Percentiles rank a stretch among this genome's conserved stretches.
Conservation (phyloP, 345 rosid genomes). For the Noccaea caerulescens region DNA sequence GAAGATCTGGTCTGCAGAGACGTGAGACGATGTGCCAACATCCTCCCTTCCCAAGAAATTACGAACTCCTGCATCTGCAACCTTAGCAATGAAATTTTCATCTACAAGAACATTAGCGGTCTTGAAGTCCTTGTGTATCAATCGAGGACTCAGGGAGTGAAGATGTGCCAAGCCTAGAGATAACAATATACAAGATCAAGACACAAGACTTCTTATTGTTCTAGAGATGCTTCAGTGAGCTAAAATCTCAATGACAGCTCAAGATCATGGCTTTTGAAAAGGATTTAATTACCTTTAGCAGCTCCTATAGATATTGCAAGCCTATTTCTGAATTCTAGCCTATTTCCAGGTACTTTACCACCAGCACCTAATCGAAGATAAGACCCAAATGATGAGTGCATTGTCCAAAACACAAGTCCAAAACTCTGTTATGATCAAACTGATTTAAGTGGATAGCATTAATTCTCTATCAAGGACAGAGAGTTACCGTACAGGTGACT, state of each 20-base stretch:
- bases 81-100: constrained; percentile 83
- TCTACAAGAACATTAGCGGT: constrained; percentile 94
- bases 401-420: constrained; percentile 25
- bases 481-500: constrained; percentile 96
- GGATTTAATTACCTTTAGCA: constrained; percentile 84
- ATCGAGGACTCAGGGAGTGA: constrained; percentile 78
- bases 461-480: constrained; percentile 49
- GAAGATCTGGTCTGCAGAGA: constrained; percentile 74
- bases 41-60: constrained; percentile 77
- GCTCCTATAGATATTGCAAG: constrained; percentile 90
- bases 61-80: constrained; percentile 90
- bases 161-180: constrained; percentile 88
- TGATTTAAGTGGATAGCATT: constrained; percentile 13
- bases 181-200: constrained; percentile 32
- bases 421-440: constrained; percentile 18
- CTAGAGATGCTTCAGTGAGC: neutral
- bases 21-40: constrained; percentile 82
- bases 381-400: constrained; percentile 16
- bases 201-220: constrained; percentile 26
- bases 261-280: constrained; percentile 58
- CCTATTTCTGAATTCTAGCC: constrained; percentile 93
- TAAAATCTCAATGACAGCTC: constrained; percentile 54
- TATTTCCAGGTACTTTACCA: constrained; percentile 67
- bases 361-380: constrained; percentile 51
- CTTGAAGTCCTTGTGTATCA: constrained; percentile 89